phyloP scores from a whole-genome alignment of 2,329 filamentous ascomycete genomes.

The Diplocarpon rosae region DNA sequence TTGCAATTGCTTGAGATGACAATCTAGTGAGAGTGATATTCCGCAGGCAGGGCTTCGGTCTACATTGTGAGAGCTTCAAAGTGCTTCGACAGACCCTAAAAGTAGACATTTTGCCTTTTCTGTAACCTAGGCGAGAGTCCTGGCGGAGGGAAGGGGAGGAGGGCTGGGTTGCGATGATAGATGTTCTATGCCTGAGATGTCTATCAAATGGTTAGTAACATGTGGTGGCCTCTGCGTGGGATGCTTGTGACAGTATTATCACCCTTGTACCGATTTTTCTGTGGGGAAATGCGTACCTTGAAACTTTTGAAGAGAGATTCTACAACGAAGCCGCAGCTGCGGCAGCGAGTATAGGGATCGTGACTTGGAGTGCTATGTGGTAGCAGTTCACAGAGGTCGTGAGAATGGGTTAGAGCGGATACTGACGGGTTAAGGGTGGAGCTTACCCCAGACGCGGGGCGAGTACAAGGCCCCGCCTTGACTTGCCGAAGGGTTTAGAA shows the following conservation, averaged over 20 bases:
- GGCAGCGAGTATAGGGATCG: neutral
- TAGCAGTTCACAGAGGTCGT: neutral
- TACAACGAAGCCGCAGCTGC: neutral
- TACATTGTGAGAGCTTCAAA: slow-evolving; percentile 34
- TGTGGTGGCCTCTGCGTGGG: no score
- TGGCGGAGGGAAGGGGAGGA: no score
- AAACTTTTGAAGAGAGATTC: neutral
- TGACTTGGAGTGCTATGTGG: neutral
- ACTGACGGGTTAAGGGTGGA: neutral
- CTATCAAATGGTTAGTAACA: no score
- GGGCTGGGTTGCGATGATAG: no score
- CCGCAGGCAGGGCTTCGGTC: slow-evolving; percentile 26
- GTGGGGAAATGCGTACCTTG: no score
- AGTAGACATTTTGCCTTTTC: slow-evolving; percentile 34
- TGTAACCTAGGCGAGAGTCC: no score
- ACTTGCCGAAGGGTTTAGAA: no score
- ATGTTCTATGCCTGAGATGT: no score
- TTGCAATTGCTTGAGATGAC: slow-evolving; percentile 41
- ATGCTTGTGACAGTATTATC: no score
- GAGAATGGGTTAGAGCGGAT: neutral
- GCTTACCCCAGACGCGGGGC: neutral
- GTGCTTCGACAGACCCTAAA: slow-evolving; percentile 37
- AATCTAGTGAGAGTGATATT: slow-evolving; percentile 15
- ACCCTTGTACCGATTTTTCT: no score
- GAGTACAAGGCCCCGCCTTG: neutral